These are phyloP conservation scores for Lipomyces lipofer DNA, from an alignment of 805 yeast genomes.

Conservation along the genomic window DNA sequence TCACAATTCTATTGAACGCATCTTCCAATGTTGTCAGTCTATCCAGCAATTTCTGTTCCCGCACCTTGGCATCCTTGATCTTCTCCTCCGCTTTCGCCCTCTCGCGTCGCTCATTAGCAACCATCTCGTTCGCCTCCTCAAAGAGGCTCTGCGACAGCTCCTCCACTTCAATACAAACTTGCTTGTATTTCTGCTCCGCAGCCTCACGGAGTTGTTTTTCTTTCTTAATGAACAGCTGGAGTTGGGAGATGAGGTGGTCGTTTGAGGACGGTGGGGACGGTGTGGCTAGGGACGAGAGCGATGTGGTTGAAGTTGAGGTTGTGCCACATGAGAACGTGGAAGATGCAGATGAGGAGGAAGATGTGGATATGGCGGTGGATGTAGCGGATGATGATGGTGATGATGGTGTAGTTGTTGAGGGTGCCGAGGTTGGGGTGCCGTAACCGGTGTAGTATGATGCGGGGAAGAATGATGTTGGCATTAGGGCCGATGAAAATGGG, in stretches of 20 bases:
- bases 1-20: constrained; percentile 18
- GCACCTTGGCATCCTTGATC: constrained; percentile 12
- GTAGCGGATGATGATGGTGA: constrained; percentile 11
- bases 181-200: constrained; percentile 29
- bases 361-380: constrained; percentile 1
- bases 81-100: constrained; percentile 23
- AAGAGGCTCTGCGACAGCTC: constrained; percentile 32
- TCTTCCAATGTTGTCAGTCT: constrained; percentile 15
- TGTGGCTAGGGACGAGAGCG: constrained; percentile 2
- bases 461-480: constrained; percentile 6
- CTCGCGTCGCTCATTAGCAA: constrained; percentile 30
- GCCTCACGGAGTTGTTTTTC: constrained; percentile 30
- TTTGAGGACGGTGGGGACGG: constrained; percentile 7
- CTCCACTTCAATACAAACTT: constrained; percentile 30
- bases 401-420: neutral
- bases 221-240: constrained; percentile 10
- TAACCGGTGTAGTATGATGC: constrained; percentile 2
- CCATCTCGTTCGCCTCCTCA: constrained; percentile 33
- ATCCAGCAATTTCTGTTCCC: constrained; percentile 18
- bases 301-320: constrained; percentile 4
- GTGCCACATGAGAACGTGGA: constrained; percentile 6
- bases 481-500: constrained; percentile 22
- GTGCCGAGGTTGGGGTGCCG: neutral
- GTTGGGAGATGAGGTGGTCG: constrained; percentile 6
- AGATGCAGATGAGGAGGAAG: constrained; percentile 7